phyloP scores from a whole-genome alignment of 805 yeast genomes.

The Ogataea nonfermentans region DNA sequence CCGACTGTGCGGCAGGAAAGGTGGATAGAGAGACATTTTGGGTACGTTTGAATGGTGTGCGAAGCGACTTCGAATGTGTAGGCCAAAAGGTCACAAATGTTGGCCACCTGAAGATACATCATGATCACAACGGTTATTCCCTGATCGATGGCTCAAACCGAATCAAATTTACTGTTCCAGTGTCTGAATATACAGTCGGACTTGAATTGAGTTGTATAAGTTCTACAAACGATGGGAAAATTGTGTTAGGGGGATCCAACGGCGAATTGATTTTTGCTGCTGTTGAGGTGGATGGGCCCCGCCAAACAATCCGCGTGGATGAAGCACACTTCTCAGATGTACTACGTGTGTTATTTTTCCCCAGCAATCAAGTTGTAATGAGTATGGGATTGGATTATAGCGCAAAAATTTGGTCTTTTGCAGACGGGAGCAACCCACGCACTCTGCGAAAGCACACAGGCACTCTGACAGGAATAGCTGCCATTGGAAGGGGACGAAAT shows the following conservation, averaged over 20 bases:
- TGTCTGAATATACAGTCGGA: background rate
- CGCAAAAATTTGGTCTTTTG: conserved; percentile 59
- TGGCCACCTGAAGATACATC: conserved; percentile 2
- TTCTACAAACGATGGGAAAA: conserved; percentile 9
- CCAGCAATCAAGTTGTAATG: conserved; percentile 60
- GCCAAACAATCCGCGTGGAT: background rate
- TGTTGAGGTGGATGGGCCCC: background rate
- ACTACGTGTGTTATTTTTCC: conserved; percentile 48
- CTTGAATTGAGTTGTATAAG: conserved; percentile 7
- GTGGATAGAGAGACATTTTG: conserved; percentile 16
- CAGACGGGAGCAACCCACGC: conserved; percentile 48
- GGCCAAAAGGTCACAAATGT: background rate
- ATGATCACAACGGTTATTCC: background rate
- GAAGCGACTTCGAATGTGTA: conserved; percentile 5
- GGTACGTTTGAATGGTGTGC: conserved; percentile 13
- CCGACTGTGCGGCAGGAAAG: conserved; percentile 13
- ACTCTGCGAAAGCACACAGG: conserved; percentile 49
- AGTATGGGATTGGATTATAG: conserved; percentile 58
- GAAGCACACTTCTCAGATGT: conserved; percentile 55
- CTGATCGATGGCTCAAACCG: background rate
- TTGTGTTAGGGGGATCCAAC: conserved; percentile 19
- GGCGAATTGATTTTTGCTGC: conserved; percentile 18
- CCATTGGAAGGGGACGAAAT: conserved; percentile 68
- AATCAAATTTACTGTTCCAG: background rate
- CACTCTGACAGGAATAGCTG: conserved; percentile 45